Evolutionary conservation across 306 rosid genomes (phyloP), one percentile per base, ranked within the genome.

Genomic region (Quercus ilex): DNA sequence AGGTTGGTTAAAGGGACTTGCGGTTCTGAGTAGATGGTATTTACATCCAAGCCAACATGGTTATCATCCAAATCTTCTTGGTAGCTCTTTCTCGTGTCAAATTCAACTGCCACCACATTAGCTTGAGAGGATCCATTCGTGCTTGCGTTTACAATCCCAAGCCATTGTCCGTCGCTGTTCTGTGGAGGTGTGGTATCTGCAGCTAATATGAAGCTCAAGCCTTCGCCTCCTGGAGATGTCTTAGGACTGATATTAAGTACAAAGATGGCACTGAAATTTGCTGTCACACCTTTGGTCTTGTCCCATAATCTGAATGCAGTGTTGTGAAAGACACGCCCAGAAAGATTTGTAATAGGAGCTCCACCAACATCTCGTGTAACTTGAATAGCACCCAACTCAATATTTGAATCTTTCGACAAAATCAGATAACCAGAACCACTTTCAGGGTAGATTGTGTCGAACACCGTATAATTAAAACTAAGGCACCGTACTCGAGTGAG

Each of bases 51-150:
- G 46, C 46, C 46, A 41, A 41, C 46, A 41, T 41, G 46, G 46
- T 41, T 41, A 59, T 70, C 70, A 25, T 93, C 90, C 2, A 87
- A 77, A 35, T 91, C 92, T 51, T 89, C 76, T 7, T n/a, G 14
- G 25, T 63, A 91, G 74, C 84, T 91, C 59, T 88, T 81, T 20
- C 83, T 81, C 12, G 97, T 89, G 82, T 93, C 98, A 8, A 93
- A 91, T 60, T 93, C 98, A 3, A 93, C 88, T 1, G 93, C 98
- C 11, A 91, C 79, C 30, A 88, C 83, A 56, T 23, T 43, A 5
- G 86, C 83, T 53, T 43, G 60, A 25, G 83, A 60, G 23, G 88
- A 82, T 75, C 94, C 96, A 56, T 88, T 89, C 8, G 90, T 84
- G 0, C 69, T 41, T 8, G 11, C 46, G 46, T 41, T 41, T 41